Percentiles rank a stretch among this genome's conserved stretches.
Evolutionary conservation across 2,329 filamentous ascomycete genomes (phyloP).

Genomic region (Sphaerulina vaccinii): DNA sequence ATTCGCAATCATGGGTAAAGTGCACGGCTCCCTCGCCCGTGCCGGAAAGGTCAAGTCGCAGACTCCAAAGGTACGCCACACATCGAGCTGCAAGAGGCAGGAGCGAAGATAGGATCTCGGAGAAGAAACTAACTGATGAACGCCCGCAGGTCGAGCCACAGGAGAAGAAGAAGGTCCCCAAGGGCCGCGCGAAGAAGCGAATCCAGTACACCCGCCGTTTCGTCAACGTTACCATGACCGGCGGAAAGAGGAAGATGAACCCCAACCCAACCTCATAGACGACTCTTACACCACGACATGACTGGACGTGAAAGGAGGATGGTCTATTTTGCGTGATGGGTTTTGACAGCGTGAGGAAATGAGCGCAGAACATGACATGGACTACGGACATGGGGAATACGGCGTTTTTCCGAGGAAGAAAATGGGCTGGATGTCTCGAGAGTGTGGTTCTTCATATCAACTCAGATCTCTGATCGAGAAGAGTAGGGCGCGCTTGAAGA

Average conservation of each 20-base stretch:
- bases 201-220: conserved; percentile 95
- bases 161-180: conserved; percentile 96
- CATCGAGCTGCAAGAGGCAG: background rate
- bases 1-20: conserved; percentile 77
- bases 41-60: conserved; percentile 98
- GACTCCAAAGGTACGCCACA: conserved; percentile 74
- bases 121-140: conserved; percentile 7
- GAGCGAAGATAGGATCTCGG: conserved; percentile 8
- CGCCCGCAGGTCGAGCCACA: conserved; percentile 71
- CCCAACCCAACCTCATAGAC: conserved; percentile 72
- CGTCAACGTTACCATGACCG: conserved; percentile 95
- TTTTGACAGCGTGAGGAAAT: conserved; percentile 6
- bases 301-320: conserved; percentile 4
- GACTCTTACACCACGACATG: conserved; percentile 11
- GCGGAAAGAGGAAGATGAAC: conserved; percentile 99
- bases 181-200: conserved; percentile 97
- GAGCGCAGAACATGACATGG: conserved; percentile 10
- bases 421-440: conserved; percentile 23
- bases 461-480: background rate
- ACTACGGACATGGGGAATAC: conserved; percentile 1
- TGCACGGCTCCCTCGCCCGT: conserved; percentile 92
- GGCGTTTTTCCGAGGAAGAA: conserved; percentile 16
- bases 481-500: conserved; percentile 22
- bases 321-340: conserved; percentile 6
- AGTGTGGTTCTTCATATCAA: conserved; percentile 4